These are phyloP conservation scores for Annulohypoxylon bovei DNA, from an alignment of 495 filamentous ascomycete genomes.

Conservation along the genomic window DNA sequence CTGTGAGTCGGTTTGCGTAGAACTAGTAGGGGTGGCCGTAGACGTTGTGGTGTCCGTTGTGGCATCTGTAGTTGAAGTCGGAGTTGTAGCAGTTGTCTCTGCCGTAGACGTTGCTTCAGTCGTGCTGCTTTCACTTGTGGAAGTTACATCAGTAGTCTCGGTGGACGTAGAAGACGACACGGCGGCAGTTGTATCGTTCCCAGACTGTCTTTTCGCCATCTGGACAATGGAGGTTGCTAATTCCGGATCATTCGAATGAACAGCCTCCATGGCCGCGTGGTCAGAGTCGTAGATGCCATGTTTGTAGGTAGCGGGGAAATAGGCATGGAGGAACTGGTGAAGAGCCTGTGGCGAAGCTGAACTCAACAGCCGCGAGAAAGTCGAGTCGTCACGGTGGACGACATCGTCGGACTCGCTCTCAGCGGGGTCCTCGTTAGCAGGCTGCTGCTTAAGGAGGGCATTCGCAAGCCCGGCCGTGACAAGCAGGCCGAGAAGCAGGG, in stretches of 20 bases:
- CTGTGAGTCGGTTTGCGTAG: constrained; percentile 11
- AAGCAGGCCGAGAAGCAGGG: constrained; percentile 45
- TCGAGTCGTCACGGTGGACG: constrained; percentile 37
- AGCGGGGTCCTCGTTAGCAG: constrained; percentile 15
- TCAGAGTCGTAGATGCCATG: constrained; percentile 52
- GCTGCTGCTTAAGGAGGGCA: constrained; percentile 39
- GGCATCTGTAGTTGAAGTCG: constrained; percentile 11
- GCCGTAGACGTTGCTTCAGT: constrained; percentile 25
- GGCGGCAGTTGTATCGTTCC: constrained; percentile 36
- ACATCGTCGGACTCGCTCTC: constrained; percentile 18
- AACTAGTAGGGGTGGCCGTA: constrained; percentile 15
- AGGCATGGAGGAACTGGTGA: constrained; percentile 52
- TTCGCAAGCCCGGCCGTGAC: constrained; percentile 46
- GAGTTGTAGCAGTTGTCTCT: constrained; percentile 26
- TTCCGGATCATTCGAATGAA: constrained; percentile 44
- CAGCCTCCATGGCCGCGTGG: constrained; percentile 46
- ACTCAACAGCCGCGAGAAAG: constrained; percentile 48
- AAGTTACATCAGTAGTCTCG: constrained; percentile 21
- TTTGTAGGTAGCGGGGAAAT: constrained; percentile 50
- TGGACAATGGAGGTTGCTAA: constrained; percentile 50
- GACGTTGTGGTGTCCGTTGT: constrained; percentile 25
- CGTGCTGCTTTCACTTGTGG: constrained; percentile 35
- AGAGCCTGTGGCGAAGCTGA: constrained; percentile 51
- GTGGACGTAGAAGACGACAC: constrained; percentile 7
- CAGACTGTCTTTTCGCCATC: constrained; percentile 50